Evolutionary conservation across 169 alveolate genomes (phyloP), one percentile per base, ranked within the genome.

Genomic region (Babesia bovis): DNA sequence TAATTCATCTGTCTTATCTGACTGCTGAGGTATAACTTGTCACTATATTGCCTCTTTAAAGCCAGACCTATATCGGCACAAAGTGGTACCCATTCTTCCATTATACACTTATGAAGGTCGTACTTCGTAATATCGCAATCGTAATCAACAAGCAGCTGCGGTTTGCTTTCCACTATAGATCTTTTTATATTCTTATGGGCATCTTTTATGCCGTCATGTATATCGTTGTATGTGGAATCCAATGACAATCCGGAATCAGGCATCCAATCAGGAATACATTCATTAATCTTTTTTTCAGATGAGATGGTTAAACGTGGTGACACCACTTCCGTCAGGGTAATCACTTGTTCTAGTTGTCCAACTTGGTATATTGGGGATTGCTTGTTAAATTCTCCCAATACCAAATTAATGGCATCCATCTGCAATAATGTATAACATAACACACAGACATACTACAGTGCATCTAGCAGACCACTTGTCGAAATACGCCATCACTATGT

Each of bases 311-410:
- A n/a, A n/a, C n/a, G n/a, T n/a, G n/a, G n/a, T n/a, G n/a, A n/a
- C n/a, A n/a, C n/a, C n/a, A n/a, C n/a, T n/a, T n/a, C n/a, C n/a
- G n/a, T n/a, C n/a, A n/a, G n/a, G n/a, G n/a, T n/a, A n/a, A n/a
- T n/a, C n/a, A n/a, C n/a, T n/a, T n/a, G n/a, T n/a, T n/a, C n/a
- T n/a, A n/a, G n/a, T n/a, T n/a, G n/a, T n/a, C n/a, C n/a, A n/a
- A n/a, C n/a, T n/a, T n/a, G n/a, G 35, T 58, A 58, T 21, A 78
- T 59, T 26, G 87, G 87, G 38, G 83, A 19, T 15, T 25, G 32
- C 23, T 5, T 47, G 71, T 67, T 36, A 55, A 78, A 78, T 7
- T 41, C 66, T 21, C 28, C 21, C 26, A 13, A 28, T 38, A 67
- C 21, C 32, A 1, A 3, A 9, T 66, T 55, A 13, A 78, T 57